Conservation (phyloP, 2,329 filamentous ascomycete genomes). For the Amesomyces nigricolor region DNA sequence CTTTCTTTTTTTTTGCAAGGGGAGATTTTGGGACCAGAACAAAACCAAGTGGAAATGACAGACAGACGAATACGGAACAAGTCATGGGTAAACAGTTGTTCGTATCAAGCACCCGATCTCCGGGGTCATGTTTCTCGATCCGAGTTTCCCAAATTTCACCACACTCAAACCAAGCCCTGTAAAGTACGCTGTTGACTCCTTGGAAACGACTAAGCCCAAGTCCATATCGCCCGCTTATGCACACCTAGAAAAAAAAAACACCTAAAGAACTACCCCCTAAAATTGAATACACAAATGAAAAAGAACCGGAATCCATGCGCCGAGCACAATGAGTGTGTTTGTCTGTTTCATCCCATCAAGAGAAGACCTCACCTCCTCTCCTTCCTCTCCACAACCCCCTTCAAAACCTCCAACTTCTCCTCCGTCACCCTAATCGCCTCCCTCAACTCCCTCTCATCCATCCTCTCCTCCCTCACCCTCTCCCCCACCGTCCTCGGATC, state of each 20-base stretch:
- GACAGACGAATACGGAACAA: too few relatives aligned
- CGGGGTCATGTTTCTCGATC: too few relatives aligned
- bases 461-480: constrained; percentile 51
- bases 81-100: too few relatives aligned
- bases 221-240: neutral
- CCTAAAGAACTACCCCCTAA: neutral
- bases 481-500: constrained; percentile 56
- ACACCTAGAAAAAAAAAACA: neutral
- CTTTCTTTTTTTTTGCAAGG: too few relatives aligned
- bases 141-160: too few relatives aligned
- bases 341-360: neutral
- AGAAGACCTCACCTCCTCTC: neutral
- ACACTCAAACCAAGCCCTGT: too few relatives aligned
- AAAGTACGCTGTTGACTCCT: too few relatives aligned
- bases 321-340: constrained; percentile 4
- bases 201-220: neutral
- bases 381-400: constrained; percentile 60
- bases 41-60: too few relatives aligned
- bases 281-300: constrained; percentile 2
- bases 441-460: constrained; percentile 68
- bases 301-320: neutral
- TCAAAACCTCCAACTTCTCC: constrained; percentile 72
- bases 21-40: too few relatives aligned
- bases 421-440: constrained; percentile 83
- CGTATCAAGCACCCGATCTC: too few relatives aligned